phyloP scores from a whole-genome alignment of 441 rosid species.

The Mallotus japonicus region DNA sequence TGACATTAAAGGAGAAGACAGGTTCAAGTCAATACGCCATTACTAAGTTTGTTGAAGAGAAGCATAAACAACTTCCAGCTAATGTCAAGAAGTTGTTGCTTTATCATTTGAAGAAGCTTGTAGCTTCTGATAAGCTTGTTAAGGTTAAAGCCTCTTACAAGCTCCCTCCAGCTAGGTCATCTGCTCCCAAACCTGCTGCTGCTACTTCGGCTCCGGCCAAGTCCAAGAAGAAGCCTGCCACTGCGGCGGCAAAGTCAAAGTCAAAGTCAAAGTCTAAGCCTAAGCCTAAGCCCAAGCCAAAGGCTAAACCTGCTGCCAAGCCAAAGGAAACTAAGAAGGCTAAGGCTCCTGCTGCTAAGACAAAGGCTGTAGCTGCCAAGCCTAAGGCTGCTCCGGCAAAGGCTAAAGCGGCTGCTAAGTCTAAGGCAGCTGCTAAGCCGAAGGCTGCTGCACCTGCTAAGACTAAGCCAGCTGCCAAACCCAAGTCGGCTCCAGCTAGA shows the following conservation, averaged over 20 bases:
- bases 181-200: slow-evolving; percentile 33
- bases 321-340: slow-evolving; percentile 27
- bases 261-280: background rate
- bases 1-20: slow-evolving; percentile 69
- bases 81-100: slow-evolving; percentile 66
- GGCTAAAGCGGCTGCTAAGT: slow-evolving; percentile 42
- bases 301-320: slow-evolving; percentile 35
- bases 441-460: slow-evolving; percentile 30
- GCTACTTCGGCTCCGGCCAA: slow-evolving; percentile 29
- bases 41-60: slow-evolving; percentile 76
- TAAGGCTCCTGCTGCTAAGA: slow-evolving; percentile 28
- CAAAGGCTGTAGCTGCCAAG: slow-evolving; percentile 36
- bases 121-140: slow-evolving; percentile 59
- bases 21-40: slow-evolving; percentile 95
- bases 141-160: slow-evolving; percentile 80
- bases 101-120: slow-evolving; percentile 67
- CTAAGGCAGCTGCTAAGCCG: slow-evolving; percentile 35
- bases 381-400: slow-evolving; percentile 40
- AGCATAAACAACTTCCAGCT: slow-evolving; percentile 62
- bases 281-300: slow-evolving; percentile 43
- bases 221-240: slow-evolving; percentile 29
- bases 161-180: slow-evolving; percentile 43
- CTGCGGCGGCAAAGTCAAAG: slow-evolving; percentile 26
- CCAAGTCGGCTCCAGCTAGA: slow-evolving; percentile 25
- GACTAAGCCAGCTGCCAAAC: slow-evolving; percentile 27